phyloP scores from a whole-genome alignment of 1,139 yeast species.

The Taphrina populina region DNA sequence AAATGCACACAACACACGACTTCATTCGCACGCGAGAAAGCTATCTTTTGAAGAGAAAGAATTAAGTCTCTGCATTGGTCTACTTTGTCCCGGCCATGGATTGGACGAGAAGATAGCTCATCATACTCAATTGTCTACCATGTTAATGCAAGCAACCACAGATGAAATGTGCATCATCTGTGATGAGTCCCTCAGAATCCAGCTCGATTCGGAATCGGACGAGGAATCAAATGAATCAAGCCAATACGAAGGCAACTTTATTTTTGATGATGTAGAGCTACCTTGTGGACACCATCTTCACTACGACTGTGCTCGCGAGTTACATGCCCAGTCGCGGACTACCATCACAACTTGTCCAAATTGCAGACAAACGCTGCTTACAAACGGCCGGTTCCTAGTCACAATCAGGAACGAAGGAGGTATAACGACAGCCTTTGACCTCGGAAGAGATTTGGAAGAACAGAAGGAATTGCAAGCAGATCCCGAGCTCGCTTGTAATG shows the following conservation, averaged over 20 bases:
- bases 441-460: constrained; percentile 37
- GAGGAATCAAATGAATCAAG: background rate
- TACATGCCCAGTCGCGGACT: constrained; percentile 33
- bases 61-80: too few relatives aligned
- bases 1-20: too few relatives aligned
- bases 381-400: constrained; percentile 36
- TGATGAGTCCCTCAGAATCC: constrained; percentile 20
- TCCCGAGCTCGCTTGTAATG: constrained; percentile 36
- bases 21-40: too few relatives aligned
- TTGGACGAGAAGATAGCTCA: too few relatives aligned
- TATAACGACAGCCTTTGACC: constrained; percentile 38
- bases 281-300: constrained; percentile 40
- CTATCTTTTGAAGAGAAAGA: too few relatives aligned
- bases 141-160: constrained; percentile 4
- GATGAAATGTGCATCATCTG: constrained; percentile 30
- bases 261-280: constrained; percentile 38
- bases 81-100: too few relatives aligned
- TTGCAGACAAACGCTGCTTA: constrained; percentile 36
- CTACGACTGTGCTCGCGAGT: constrained; percentile 39
- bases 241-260: background rate
- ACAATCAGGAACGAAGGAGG: constrained; percentile 40
- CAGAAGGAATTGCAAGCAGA: constrained; percentile 35
- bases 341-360: constrained; percentile 38
- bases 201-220: constrained; percentile 17
- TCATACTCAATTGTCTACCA: too few relatives aligned